Evolutionary conservation across 768 basidiomycete species (phyloP).

Genomic region (Fistulinella prunicolor): DNA sequence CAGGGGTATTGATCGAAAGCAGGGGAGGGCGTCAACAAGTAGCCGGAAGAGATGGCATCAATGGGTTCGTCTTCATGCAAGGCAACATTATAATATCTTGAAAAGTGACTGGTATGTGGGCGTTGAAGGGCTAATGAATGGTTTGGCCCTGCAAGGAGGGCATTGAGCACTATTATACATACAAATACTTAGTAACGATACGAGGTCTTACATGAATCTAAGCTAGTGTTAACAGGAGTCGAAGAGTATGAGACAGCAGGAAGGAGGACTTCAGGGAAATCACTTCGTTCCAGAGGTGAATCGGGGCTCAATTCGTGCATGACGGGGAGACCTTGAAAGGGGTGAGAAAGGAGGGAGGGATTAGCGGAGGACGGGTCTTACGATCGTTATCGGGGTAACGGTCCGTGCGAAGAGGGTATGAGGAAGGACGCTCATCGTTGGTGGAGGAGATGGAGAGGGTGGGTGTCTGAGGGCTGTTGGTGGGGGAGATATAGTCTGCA

Average conservation of each 20-base stretch:
- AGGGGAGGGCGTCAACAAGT: slow-evolving; percentile 6
- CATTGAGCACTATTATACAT: slow-evolving; percentile 67
- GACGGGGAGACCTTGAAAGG: slow-evolving; percentile 24
- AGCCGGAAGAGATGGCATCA: slow-evolving; percentile 23
- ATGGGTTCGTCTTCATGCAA: slow-evolving; percentile 17
- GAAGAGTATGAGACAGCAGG: slow-evolving; percentile 29
- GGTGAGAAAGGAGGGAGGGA: background rate
- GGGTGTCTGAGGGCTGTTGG: slow-evolving; percentile 44
- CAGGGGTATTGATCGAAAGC: slow-evolving; percentile 12
- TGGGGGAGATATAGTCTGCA: slow-evolving; percentile 40
- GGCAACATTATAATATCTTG: slow-evolving; percentile 14
- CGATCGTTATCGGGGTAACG: slow-evolving; percentile 30
- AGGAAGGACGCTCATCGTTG: slow-evolving; percentile 36
- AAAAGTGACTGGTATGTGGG: slow-evolving; percentile 29
- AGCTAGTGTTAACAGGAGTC: slow-evolving; percentile 46
- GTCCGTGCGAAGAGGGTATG: slow-evolving; percentile 32
- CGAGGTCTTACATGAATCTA: slow-evolving; percentile 73
- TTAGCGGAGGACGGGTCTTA: slow-evolving; percentile 9
- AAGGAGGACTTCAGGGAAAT: slow-evolving; percentile 30
- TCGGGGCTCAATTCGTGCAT: slow-evolving; percentile 33
- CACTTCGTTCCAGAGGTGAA: slow-evolving; percentile 32
- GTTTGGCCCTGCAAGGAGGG: slow-evolving; percentile 50
- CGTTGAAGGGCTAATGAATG: slow-evolving; percentile 25
- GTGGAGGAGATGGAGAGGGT: slow-evolving; percentile 44
- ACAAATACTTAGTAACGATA: slow-evolving; percentile 67